Evolutionary conservation across 208 protist genomes (phyloP).

Genomic region (Vickermania spadyakhi): DNA sequence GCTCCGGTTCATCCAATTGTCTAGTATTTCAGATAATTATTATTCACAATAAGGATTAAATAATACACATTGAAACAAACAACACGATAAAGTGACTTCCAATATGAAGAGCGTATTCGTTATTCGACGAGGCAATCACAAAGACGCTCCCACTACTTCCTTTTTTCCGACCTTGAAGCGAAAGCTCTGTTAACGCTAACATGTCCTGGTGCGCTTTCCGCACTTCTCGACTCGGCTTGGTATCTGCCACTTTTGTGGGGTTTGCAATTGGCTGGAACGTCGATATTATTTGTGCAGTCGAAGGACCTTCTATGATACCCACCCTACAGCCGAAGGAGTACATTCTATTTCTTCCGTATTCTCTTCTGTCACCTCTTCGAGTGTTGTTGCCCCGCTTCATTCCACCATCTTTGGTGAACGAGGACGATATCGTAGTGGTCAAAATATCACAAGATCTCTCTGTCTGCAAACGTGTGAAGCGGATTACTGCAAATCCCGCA

Average conservation of each 20-base stretch:
- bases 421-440: conserved; percentile 57
- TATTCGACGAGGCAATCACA: too few species aligned
- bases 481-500: conserved; percentile 14
- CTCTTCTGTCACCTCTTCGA: conserved; percentile 22
- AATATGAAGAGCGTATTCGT: too few species aligned
- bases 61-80: too few species aligned
- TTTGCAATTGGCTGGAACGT: conserved; percentile 62
- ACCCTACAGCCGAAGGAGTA: conserved; percentile 59
- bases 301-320: conserved; percentile 68
- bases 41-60: too few species aligned
- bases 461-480: conserved; percentile 75
- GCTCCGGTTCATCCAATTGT: conserved; percentile 12
- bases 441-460: conserved; percentile 45
- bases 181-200: too few species aligned
- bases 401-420: conserved; percentile 16
- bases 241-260: conserved; percentile 41
- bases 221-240: too few species aligned
- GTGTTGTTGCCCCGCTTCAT: conserved; percentile 17
- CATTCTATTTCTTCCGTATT: conserved; percentile 56
- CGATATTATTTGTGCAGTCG: conserved; percentile 52
- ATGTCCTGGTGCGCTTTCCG: too few species aligned
- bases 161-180: too few species aligned
- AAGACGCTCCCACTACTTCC: too few species aligned
- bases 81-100: too few species aligned
- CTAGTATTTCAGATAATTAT: background rate